Evolutionary conservation across 2,329 filamentous ascomycete species (phyloP), one percentile per base, ranked within the genome.

Genomic region (Monosporascus sp.): DNA sequence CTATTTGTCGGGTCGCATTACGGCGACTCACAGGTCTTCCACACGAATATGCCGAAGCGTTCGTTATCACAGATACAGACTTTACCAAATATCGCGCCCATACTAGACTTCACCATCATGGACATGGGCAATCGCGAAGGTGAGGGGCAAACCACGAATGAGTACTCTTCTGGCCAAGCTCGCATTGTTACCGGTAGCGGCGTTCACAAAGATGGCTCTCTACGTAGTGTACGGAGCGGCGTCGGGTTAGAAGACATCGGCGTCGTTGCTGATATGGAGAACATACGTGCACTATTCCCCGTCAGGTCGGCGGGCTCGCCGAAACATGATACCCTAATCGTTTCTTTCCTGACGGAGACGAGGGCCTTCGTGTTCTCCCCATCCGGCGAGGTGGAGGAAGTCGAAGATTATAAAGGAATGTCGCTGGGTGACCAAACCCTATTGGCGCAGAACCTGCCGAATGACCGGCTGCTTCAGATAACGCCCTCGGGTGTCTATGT

Each of bases 91-190:
- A 90, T 97, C 62, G 91, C 89, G 0, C 94, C 94, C 0, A 89
- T 99, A 43, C 74, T 97, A 40, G 94, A 99, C 67, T 97, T 99
- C 62, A 87, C 89, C 1, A 84, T 99, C 17, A 96, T 97, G 91
- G 94, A 97, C 65, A 88, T 97, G 79, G 93, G 92, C 0, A 92
- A 91, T 61, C 80, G 90, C 52, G 86, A 89, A 55, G 87, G 87
- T 22, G 88, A 94, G 58, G 84, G 79, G 8, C 86, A 90, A 54
- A 71, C 77, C 18, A 88, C 87, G 3, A 95, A 94, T 63, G 89
- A 94, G 57, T 99, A 96, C 65, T 96, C 92, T 0, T 96, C 93
- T 1, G 94, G 94, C 0, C 93, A 99, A 71, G 92, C 94, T 46
- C 84, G 92, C 40, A 89, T 99, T 56, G 91, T 99, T 11, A 92